Percentiles rank a stretch among this genome's conserved stretches.
phyloP scores from a whole-genome alignment of 805 yeast genomes.

The Lipomyces sp. region DNA sequence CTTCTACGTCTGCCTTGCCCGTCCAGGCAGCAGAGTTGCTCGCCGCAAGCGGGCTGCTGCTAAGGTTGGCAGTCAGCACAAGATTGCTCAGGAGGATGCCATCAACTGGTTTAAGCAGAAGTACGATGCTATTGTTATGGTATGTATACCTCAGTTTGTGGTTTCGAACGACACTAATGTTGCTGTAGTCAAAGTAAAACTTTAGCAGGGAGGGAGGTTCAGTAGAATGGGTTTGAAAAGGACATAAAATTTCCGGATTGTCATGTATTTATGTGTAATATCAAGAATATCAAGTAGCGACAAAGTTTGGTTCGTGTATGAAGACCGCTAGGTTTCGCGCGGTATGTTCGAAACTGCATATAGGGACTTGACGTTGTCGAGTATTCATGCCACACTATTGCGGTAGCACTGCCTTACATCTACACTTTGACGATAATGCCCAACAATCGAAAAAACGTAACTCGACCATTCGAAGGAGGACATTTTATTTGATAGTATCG shows the following conservation, averaged over 20 bases:
- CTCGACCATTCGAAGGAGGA: too few relatives aligned
- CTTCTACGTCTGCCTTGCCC: conserved; percentile 99
- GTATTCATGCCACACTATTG: too few relatives aligned
- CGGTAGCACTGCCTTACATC: too few relatives aligned
- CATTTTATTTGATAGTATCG: too few relatives aligned
- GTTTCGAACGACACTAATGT: background rate
- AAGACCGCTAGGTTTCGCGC: too few relatives aligned
- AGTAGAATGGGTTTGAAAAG: background rate
- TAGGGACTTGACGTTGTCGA: too few relatives aligned
- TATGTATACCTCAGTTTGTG: conserved; percentile 11
- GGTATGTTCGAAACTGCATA: too few relatives aligned
- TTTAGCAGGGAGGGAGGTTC: background rate
- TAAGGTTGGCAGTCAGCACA: conserved; percentile 89
- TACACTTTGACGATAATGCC: too few relatives aligned
- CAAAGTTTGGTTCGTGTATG: background rate
- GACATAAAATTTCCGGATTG: conserved; percentile 8
- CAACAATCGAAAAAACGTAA: too few relatives aligned
- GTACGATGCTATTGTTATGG: conserved; percentile 96
- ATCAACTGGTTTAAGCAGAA: conserved; percentile 99
- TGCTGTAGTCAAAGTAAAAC: conserved; percentile 15
- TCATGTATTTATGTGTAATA: conserved; percentile 10
- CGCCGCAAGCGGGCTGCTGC: conserved; percentile 90
- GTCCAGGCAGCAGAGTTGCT: conserved; percentile 98
- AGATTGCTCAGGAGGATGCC: conserved; percentile 89
- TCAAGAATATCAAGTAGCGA: conserved; percentile 5